Percentiles rank a stretch among this genome's conserved stretches.
Conservation (phyloP, 176 grass and related monocot species). For the barley (Hordeum vulgare) region DNA sequence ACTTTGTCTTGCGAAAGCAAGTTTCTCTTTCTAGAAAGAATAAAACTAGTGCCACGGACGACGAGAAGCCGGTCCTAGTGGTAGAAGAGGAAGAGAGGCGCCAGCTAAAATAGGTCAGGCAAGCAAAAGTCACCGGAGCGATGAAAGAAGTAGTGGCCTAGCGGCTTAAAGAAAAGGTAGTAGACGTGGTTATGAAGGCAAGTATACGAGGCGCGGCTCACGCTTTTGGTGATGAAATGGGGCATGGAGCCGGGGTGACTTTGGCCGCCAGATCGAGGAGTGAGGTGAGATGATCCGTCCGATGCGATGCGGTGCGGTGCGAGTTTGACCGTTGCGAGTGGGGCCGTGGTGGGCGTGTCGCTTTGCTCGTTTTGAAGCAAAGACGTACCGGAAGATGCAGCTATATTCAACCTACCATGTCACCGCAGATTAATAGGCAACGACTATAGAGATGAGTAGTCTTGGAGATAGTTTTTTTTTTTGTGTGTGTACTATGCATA, state of each 20-base stretch:
- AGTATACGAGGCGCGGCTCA: not conserved
- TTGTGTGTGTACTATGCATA: no score
- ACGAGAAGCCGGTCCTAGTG: not conserved
- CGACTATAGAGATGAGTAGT: no score
- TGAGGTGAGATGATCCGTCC: conserved; percentile 24
- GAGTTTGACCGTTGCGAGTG: conserved; percentile 18
- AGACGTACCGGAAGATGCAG: no score
- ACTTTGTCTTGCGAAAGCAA: not conserved
- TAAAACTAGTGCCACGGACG: not conserved
- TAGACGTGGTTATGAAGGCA: conserved; percentile 21
- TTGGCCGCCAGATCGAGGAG: not conserved
- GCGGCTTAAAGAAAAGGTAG: not conserved
- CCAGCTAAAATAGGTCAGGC: not conserved
- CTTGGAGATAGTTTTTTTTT: no score
- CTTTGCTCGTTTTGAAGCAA: no score
- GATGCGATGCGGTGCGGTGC: conserved; percentile 11
- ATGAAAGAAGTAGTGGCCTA: not conserved
- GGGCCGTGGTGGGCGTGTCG: not conserved
- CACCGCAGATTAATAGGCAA: no score
- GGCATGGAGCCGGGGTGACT: not conserved
- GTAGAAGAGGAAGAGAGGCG: not conserved
- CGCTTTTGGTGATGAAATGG: not conserved
- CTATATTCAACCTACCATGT: no score
- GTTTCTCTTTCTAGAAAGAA: conserved; percentile 40
- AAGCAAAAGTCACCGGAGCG: conserved; percentile 21